A percentile compares a stretch with the other conserved stretches of the same genome.
Conservation (phyloP, 352 stramenopile genomes). For the Phytophthora quininea region DNA sequence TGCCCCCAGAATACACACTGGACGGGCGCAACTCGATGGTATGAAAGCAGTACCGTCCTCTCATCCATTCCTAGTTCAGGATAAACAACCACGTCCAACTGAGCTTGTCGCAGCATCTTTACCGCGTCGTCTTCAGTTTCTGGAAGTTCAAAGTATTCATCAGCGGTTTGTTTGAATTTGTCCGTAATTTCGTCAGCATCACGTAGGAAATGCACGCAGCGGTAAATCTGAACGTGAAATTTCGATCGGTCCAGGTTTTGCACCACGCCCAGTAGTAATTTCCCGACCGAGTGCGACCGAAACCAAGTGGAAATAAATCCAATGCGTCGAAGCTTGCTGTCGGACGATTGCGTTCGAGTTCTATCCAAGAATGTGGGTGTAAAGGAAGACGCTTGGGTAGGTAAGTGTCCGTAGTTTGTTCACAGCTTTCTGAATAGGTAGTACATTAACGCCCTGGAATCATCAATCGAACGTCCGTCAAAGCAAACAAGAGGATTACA, state of each 20-base stretch:
- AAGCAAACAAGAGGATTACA: background rate
- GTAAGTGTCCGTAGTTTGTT: slow-evolving; percentile 35
- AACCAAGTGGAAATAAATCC: slow-evolving; percentile 77
- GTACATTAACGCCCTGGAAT: slow-evolving; percentile 38
- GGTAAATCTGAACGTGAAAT: slow-evolving; percentile 61
- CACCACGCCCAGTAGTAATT: slow-evolving; percentile 62
- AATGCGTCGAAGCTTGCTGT: slow-evolving; percentile 23
- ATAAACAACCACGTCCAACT: slow-evolving; percentile 83
- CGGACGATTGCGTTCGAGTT: background rate
- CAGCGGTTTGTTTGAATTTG: slow-evolving; percentile 44
- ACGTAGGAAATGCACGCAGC: slow-evolving; percentile 56
- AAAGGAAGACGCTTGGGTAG: slow-evolving; percentile 42
- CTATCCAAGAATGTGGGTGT: background rate
- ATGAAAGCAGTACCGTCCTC: slow-evolving; percentile 71
- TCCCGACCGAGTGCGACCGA: slow-evolving; percentile 67
- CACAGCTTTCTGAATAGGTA: slow-evolving; percentile 41
- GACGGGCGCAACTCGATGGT: slow-evolving; percentile 73
- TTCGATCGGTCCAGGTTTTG: slow-evolving; percentile 53
- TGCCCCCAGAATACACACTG: slow-evolving; percentile 90
- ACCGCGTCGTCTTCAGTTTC: slow-evolving; percentile 39
- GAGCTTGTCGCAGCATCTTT: slow-evolving; percentile 41
- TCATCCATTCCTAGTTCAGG: slow-evolving; percentile 86
- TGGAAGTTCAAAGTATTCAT: slow-evolving; percentile 57
- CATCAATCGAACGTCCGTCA: background rate
- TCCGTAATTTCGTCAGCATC: slow-evolving; percentile 52